phyloP scores from a whole-genome alignment of 2,329 filamentous ascomycete genomes.

The Balansia obtecta region DNA sequence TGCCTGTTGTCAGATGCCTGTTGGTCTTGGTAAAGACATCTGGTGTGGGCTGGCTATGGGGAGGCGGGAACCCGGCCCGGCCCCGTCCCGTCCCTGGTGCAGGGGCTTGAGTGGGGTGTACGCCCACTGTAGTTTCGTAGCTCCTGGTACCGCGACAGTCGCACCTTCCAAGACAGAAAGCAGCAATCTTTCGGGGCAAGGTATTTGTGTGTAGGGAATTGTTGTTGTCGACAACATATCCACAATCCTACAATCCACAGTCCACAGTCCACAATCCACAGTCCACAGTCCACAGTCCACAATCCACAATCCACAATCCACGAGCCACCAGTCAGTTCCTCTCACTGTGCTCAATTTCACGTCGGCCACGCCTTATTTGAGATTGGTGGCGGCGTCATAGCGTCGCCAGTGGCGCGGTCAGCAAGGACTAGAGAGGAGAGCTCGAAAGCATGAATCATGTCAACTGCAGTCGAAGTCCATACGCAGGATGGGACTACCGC shows the following conservation, averaged over 20 bases:
- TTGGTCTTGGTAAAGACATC: neutral
- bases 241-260: no score
- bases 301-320: no score
- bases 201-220: neutral
- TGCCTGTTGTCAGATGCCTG: neutral
- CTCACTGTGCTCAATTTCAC: neutral
- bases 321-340: neutral
- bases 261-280: no score
- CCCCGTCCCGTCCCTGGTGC: neutral
- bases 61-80: neutral
- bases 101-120: neutral
- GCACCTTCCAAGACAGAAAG: neutral
- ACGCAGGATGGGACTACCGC: constrained; percentile 4
- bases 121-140: neutral
- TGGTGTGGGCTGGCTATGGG: neutral
- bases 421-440: neutral
- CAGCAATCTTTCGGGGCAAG: neutral
- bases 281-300: no score
- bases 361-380: neutral
- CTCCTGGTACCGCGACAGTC: neutral
- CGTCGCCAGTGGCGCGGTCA: neutral
- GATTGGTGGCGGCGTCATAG: neutral
- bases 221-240: neutral
- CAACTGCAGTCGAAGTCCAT: constrained; percentile 1
- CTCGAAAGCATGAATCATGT: neutral